Conservation (phyloP, 805 yeast species). For the Lachancea cidri region DNA sequence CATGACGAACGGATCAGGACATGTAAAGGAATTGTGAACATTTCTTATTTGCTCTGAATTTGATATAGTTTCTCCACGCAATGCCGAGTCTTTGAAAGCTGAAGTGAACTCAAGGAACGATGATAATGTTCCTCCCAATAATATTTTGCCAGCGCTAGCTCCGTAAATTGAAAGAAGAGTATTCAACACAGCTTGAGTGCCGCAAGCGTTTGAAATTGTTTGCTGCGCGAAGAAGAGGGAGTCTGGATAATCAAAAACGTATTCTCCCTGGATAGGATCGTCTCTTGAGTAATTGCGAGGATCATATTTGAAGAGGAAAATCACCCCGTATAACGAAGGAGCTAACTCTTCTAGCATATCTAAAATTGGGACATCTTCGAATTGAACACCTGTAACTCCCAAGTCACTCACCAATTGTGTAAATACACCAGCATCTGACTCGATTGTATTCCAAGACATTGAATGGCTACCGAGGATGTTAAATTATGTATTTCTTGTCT, state of each 20-base stretch:
- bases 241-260: constrained; percentile 31
- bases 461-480: too few relatives aligned
- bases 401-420: constrained; percentile 55
- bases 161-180: constrained; percentile 34
- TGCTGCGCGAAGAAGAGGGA: constrained; percentile 57
- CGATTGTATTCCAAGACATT: constrained; percentile 54
- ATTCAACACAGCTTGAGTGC: constrained; percentile 65
- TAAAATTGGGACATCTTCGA: constrained; percentile 43
- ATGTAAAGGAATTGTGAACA: constrained; percentile 57
- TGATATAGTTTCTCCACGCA: constrained; percentile 57
- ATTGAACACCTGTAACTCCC: constrained; percentile 47
- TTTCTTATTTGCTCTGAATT: constrained; percentile 51
- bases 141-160: constrained; percentile 37
- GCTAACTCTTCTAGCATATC: constrained; percentile 44
- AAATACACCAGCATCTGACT: constrained; percentile 64
- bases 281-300: constrained; percentile 23
- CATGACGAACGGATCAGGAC: constrained; percentile 48
- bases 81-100: constrained; percentile 46
- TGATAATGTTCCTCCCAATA: constrained; percentile 44
- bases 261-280: constrained; percentile 42
- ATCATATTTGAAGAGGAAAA: constrained; percentile 59
- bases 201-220: constrained; percentile 64
- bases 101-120: constrained; percentile 46
- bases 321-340: constrained; percentile 48
- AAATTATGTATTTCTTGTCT: too few relatives aligned